These are phyloP conservation scores for Amaranthus hypochondriacus DNA, from an alignment of 148 eudicot species.

Conservation along the genomic window DNA sequence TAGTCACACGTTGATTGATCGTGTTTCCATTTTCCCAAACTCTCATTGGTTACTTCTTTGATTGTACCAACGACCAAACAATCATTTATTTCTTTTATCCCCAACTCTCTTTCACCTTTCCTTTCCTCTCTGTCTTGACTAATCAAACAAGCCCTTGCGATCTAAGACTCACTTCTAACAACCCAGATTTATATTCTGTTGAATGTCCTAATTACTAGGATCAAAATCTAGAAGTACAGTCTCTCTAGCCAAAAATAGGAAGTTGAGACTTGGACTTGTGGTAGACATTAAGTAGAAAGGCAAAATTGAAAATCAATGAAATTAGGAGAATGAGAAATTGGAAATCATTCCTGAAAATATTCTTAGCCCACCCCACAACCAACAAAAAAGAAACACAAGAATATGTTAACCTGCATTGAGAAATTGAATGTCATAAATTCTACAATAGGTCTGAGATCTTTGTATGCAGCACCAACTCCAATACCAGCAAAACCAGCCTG, in stretches of 20 bases:
- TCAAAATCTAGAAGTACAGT: too few relatives aligned
- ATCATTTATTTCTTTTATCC: too few relatives aligned
- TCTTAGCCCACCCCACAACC: not conserved
- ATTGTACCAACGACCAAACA: too few relatives aligned
- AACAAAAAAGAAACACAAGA: not conserved
- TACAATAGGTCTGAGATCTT: conserved; percentile 70
- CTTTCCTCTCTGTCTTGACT: too few relatives aligned
- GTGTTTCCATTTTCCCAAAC: too few relatives aligned
- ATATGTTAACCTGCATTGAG: conserved; percentile 82
- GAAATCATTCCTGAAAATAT: not conserved
- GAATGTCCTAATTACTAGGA: too few relatives aligned
- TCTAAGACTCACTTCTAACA: too few relatives aligned
- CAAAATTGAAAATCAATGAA: not conserved
- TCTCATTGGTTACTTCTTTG: too few relatives aligned
- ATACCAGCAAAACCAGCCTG: conserved; percentile 99
- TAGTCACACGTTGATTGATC: too few relatives aligned
- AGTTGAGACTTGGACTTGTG: not conserved
- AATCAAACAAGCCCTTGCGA: too few relatives aligned
- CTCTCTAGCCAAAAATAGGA: not conserved
- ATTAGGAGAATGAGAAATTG: not conserved
- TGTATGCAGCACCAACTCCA: conserved; percentile 98
- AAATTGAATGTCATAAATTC: conserved; percentile 99
- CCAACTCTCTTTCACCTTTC: too few relatives aligned
- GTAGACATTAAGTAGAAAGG: not conserved
- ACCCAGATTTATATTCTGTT: too few relatives aligned